Conservation (phyloP, 306 rosid genomes). For the Corylus americana region DNA sequence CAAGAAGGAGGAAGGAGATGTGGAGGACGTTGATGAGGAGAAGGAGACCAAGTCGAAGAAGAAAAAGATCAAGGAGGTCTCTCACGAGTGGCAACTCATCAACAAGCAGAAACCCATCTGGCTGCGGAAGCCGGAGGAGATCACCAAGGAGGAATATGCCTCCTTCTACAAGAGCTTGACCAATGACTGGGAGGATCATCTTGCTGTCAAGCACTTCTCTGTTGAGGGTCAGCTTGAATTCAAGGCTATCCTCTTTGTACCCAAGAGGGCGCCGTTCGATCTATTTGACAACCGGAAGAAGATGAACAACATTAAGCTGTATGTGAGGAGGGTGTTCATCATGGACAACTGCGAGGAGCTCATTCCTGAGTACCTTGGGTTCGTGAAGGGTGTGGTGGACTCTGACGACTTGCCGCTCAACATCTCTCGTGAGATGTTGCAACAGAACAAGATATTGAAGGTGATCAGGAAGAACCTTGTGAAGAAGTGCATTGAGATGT, state of each 20-base stretch:
- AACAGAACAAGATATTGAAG: constrained; percentile 38
- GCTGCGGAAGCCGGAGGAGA: constrained; percentile 34
- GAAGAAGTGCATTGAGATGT: constrained; percentile 39
- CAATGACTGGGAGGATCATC: constrained; percentile 37
- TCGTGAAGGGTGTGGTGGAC: constrained; percentile 39
- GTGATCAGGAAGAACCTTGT: constrained; percentile 39
- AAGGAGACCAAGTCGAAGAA: constrained; percentile 31
- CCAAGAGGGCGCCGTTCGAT: constrained; percentile 28
- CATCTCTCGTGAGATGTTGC: constrained; percentile 37
- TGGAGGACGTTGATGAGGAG: constrained; percentile 33
- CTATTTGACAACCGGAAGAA: constrained; percentile 39
- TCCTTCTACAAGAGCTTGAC: constrained; percentile 42
- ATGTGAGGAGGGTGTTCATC: constrained; percentile 40
- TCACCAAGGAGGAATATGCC: constrained; percentile 29
- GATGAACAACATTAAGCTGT: constrained; percentile 35
- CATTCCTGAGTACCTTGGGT: constrained; percentile 33
- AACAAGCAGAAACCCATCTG: constrained; percentile 43
- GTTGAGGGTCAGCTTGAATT: constrained; percentile 42
- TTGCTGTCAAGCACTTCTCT: constrained; percentile 35
- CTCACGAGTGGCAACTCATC: constrained; percentile 30
- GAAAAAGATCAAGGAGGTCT: constrained; percentile 33
- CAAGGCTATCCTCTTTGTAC: constrained; percentile 30
- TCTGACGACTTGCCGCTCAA: constrained; percentile 39
- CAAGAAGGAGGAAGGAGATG: constrained; percentile 31
- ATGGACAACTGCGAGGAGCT: constrained; percentile 42